Conservation (phyloP, 345 rosid genomes). For the Isatis tinctoria region DNA sequence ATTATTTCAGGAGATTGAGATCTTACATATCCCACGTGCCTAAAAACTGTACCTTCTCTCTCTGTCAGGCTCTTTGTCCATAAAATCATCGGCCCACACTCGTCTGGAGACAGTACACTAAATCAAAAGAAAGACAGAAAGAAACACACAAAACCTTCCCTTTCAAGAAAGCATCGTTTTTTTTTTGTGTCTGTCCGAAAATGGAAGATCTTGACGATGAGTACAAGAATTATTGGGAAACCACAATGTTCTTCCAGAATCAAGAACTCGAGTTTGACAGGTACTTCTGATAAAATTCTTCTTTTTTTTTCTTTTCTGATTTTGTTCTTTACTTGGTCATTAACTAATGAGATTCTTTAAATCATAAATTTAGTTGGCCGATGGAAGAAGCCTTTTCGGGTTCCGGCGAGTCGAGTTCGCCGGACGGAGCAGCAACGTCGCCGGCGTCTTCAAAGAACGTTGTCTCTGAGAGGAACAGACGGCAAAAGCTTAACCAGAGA, state of each 20-base stretch:
- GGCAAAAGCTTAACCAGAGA: constrained; percentile 84
- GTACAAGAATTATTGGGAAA: constrained; percentile 65
- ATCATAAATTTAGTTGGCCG: constrained; percentile 41
- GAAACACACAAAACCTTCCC: constrained; percentile 7
- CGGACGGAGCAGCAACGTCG: constrained; percentile 76
- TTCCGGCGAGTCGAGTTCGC: constrained; percentile 83
- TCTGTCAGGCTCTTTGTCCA: constrained; percentile 20
- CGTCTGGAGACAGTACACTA: constrained; percentile 19
- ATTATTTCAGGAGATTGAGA: constrained; percentile 15
- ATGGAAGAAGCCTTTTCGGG: constrained; percentile 49
- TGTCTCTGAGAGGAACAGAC: constrained; percentile 75
- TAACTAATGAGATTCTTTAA: background rate
- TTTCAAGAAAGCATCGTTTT: constrained; percentile 28
- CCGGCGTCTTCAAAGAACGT: constrained; percentile 71
- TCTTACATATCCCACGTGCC: constrained; percentile 24
- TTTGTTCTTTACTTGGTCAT: background rate
- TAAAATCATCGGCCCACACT: constrained; percentile 26
- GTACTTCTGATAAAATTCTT: constrained; percentile 10
- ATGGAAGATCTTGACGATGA: constrained; percentile 38
- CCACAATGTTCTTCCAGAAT: constrained; percentile 55
- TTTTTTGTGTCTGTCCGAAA: background rate
- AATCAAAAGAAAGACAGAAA: constrained; percentile 1
- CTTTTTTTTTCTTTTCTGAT: background rate
- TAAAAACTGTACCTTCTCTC: background rate
- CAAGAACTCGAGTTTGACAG: constrained; percentile 53